Evolutionary conservation across 2,329 filamentous ascomycete genomes (phyloP).

Genomic region (Tolypocladium amazonense): DNA sequence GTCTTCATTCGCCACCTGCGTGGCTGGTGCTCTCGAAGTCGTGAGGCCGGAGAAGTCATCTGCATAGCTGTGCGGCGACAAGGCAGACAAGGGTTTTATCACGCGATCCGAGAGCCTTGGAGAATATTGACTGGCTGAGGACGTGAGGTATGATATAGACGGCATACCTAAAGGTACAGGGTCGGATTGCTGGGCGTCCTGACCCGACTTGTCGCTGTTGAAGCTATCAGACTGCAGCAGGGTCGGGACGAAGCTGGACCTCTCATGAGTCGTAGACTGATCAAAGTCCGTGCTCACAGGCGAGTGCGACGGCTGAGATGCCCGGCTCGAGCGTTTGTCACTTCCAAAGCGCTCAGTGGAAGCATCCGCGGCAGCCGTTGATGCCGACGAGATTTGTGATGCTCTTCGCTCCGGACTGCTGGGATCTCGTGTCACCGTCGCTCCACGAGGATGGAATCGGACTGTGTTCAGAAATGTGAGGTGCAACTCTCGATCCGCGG

Average conservation of each 20-base stretch:
- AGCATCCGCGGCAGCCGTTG: background rate
- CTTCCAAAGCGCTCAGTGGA: background rate
- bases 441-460: constrained; percentile 10
- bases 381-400: background rate
- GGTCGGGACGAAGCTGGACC: background rate
- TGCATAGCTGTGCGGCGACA: background rate
- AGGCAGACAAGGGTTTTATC: background rate
- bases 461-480: constrained; percentile 1
- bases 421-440: constrained; percentile 1
- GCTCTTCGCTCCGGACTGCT: background rate
- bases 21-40: background rate
- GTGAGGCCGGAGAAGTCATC: background rate
- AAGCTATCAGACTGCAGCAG: constrained; percentile 1
- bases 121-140: background rate
- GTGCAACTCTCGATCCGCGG: background rate
- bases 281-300: background rate
- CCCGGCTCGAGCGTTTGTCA: background rate
- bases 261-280: background rate
- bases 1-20: background rate
- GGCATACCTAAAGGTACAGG: background rate
- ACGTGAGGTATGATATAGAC: constrained; percentile 3
- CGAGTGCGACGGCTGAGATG: background rate
- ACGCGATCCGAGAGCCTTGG: background rate
- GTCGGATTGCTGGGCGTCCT: no score
- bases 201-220: background rate